Evolutionary conservation across 1,284 basidiomycete species (phyloP).

Genomic region (Ustilago cynodontis): DNA sequence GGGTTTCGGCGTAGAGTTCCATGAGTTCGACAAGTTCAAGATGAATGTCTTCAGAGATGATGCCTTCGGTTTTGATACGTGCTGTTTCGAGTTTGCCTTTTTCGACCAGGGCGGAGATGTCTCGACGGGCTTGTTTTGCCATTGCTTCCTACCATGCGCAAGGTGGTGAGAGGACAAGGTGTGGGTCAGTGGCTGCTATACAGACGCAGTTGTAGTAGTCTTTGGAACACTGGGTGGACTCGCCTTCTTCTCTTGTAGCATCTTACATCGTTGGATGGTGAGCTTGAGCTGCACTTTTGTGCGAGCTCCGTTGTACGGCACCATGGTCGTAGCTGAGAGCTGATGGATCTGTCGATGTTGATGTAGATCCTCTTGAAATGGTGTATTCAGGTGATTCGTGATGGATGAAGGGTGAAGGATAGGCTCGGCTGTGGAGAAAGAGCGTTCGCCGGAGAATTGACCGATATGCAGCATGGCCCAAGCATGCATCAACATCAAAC

Average conservation of each 20-base stretch:
- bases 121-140: constrained; percentile 83
- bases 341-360: not conserved
- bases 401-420: constrained; percentile 3
- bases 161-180: not conserved
- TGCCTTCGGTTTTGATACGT: constrained; percentile 82
- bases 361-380: not conserved
- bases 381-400: not conserved
- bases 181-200: not conserved
- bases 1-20: constrained; percentile 90
- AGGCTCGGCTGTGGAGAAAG: constrained; percentile 17
- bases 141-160: constrained; percentile 76
- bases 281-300: constrained; percentile 75
- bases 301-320: constrained; percentile 60
- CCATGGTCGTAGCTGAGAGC: constrained; percentile 38
- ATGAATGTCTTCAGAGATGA: constrained; percentile 82
- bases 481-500: constrained; percentile 3
- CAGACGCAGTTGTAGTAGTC: not conserved
- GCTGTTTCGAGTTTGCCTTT: constrained; percentile 84
- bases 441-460: constrained; percentile 39
- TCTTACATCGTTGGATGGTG: constrained; percentile 88
- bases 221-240: constrained; percentile 28
- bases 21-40: constrained; percentile 79
- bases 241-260: constrained; percentile 87
- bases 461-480: constrained; percentile 20
- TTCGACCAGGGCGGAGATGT: constrained; percentile 83